Evolutionary conservation across 177 flowering plant genomes (phyloP).

Genomic region (Vitis hybrid): DNA sequence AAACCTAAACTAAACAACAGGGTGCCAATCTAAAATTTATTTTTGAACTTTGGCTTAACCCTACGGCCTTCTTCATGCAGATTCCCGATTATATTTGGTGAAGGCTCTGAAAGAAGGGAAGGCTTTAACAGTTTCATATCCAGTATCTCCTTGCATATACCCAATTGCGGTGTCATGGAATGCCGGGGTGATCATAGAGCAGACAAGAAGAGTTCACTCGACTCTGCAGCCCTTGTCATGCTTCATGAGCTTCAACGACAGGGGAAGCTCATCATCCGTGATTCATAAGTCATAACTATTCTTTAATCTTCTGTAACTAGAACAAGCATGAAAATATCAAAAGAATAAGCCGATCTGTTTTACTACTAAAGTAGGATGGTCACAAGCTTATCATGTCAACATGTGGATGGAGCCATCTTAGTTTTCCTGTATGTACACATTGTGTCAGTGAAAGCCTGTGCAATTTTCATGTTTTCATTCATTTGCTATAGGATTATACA

Average conservation of each 20-base stretch:
- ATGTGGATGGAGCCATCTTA: too few relatives aligned
- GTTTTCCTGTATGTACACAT: too few relatives aligned
- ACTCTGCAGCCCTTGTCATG: constrained; percentile 76
- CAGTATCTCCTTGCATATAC: constrained; percentile 52
- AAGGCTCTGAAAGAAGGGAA: constrained; percentile 42
- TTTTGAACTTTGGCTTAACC: not conserved
- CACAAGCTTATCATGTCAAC: too few relatives aligned
- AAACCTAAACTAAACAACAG: not conserved
- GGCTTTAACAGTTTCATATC: constrained; percentile 56
- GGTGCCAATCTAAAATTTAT: not conserved
- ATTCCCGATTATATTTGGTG: constrained; percentile 40
- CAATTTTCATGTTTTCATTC: too few relatives aligned
- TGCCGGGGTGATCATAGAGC: constrained; percentile 59
- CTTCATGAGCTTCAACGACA: constrained; percentile 57
- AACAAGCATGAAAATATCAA: too few relatives aligned
- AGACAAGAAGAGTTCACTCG: constrained; percentile 83
- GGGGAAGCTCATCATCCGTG: constrained; percentile 41
- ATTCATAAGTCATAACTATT: not conserved
- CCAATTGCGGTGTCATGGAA: constrained; percentile 49
- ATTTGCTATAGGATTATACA: too few relatives aligned
- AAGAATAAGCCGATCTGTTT: too few relatives aligned
- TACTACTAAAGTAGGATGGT: too few relatives aligned
- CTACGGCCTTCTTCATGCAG: constrained; percentile 23
- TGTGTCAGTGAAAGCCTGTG: too few relatives aligned
- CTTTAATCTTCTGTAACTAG: too few relatives aligned